Percentiles rank a stretch among this genome's conserved stretches.
These are phyloP conservation scores for Suhomyces terraborum DNA, from an alignment of 1,139 yeast species.

Conservation along the genomic window DNA sequence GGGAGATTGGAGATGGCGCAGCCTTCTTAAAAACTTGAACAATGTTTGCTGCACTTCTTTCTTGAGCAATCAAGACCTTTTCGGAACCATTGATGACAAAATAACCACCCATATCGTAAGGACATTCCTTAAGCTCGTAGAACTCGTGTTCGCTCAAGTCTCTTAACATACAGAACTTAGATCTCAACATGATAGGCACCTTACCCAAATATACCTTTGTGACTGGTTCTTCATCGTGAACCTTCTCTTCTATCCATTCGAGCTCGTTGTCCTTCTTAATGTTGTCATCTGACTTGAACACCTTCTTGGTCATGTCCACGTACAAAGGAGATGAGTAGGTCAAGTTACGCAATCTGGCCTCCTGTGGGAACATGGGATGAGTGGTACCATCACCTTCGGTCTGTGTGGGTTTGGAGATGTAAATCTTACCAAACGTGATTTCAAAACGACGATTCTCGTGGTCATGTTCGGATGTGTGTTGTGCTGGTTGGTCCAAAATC, in stretches of 20 bases:
- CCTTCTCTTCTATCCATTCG: slow-evolving; percentile 65
- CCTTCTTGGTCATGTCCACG: slow-evolving; percentile 92
- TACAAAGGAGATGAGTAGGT: slow-evolving; percentile 95
- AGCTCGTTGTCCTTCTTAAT: slow-evolving; percentile 59
- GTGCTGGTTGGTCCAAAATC: slow-evolving; percentile 96
- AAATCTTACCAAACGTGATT: slow-evolving; percentile 94
- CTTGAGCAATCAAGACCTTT: slow-evolving; percentile 97
- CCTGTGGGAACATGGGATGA: slow-evolving; percentile 98
- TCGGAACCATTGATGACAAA: slow-evolving; percentile 98
- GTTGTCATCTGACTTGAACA: slow-evolving; percentile 73
- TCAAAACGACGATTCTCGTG: slow-evolving; percentile 90
- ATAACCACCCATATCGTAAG: slow-evolving; percentile 99
- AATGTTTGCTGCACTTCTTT: slow-evolving; percentile 95
- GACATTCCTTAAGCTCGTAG: slow-evolving; percentile 95
- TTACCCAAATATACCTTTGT: slow-evolving; percentile 90
- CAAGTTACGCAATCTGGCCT: slow-evolving; percentile 91
- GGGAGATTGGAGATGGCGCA: slow-evolving; percentile 95
- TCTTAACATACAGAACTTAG: slow-evolving; percentile 91
- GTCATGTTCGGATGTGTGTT: slow-evolving; percentile 89
- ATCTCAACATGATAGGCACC: slow-evolving; percentile 96
- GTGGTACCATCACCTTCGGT: slow-evolving; percentile 99
- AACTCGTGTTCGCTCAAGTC: slow-evolving; percentile 93
- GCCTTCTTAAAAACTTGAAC: slow-evolving; percentile 98
- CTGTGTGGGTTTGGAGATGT: slow-evolving; percentile 94
- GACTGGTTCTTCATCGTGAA: slow-evolving; percentile 58